Evolutionary conservation across 140 eudicot genomes (phyloP), one percentile per base, ranked within the genome.

Genomic region (Stevia rebaudiana): DNA sequence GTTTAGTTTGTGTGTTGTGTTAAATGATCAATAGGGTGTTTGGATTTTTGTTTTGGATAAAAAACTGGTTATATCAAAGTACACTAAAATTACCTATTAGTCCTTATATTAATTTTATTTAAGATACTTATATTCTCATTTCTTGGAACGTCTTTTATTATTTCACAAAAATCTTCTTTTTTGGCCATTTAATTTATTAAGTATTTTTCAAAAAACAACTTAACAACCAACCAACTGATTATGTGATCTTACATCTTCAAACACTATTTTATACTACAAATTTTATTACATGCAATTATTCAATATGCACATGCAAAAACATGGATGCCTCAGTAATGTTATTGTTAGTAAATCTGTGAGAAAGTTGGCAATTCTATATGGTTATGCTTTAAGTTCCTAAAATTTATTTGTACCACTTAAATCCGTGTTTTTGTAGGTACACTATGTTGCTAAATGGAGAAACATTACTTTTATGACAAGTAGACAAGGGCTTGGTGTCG

Each of bases 391-490:
- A 15, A 25, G 51, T 47, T 70, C 6, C 18, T 53, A 15, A 36
- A 33, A 8, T 48, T 65, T 49, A 19, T 11, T 50, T 43, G 13
- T 24, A 63, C 41, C 19, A 8, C 13, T 19, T 12, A 21, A 66
- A 15, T 24, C 57, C 0, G 30, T 18, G 31, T 61, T 63, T 61
- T 33, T 81, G 80, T 80, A 92, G 98, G 89, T 92, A 23, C 98
- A 92, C 59, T 92, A 92, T 74, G 98, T 92, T 48, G 98, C 98
- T 64, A 92, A 92, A 83, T 90, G 97, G 95, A 90, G 75, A 78
- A 80, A 78, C 68, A 75, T 92, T 75, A 92, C 98, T 7, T 92
- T 88, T 76, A 92, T 92, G 98, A 92, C 98, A 43, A 88, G 98
- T 35, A 83, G 98, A 80, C 96, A 92, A 51, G 98, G 98, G 33